Evolutionary conservation across 768 basidiomycete species (phyloP).

Genomic region (Melanogaster broomeanus): DNA sequence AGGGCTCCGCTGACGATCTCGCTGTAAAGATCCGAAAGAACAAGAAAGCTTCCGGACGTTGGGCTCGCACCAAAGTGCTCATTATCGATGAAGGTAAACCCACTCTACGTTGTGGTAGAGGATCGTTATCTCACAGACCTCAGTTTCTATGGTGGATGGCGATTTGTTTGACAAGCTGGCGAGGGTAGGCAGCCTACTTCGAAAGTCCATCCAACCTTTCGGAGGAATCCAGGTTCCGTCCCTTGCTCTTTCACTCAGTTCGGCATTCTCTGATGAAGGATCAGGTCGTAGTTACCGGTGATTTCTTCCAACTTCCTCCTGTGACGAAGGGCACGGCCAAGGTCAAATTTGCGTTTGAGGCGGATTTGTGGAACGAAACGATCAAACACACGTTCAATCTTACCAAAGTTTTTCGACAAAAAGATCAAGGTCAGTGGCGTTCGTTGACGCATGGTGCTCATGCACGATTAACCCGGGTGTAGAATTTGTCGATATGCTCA

Average conservation of each 20-base stretch:
- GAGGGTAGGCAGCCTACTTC: slow-evolving; percentile 61
- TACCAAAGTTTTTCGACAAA: slow-evolving; percentile 94
- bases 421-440: slow-evolving; percentile 69
- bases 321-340: slow-evolving; percentile 61
- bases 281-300: slow-evolving; percentile 90
- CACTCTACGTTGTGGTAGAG: neutral
- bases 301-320: slow-evolving; percentile 98
- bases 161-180: slow-evolving; percentile 91
- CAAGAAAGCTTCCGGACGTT: slow-evolving; percentile 77
- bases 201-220: slow-evolving; percentile 71
- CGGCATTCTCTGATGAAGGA: slow-evolving; percentile 1
- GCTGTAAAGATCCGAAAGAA: slow-evolving; percentile 73
- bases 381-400: slow-evolving; percentile 88
- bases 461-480: slow-evolving; percentile 9
- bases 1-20: slow-evolving; percentile 62
- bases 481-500: slow-evolving; percentile 96
- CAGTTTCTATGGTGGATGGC: slow-evolving; percentile 98
- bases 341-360: slow-evolving; percentile 93
- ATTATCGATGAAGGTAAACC: slow-evolving; percentile 77
- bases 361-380: slow-evolving; percentile 68
- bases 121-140: neutral
- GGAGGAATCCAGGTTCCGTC: slow-evolving; percentile 85
- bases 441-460: neutral
- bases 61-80: slow-evolving; percentile 82
- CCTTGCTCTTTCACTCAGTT: neutral